Conservation (phyloP, 2,329 filamentous ascomycete species). For the Microcyclospora tardicrescens region DNA sequence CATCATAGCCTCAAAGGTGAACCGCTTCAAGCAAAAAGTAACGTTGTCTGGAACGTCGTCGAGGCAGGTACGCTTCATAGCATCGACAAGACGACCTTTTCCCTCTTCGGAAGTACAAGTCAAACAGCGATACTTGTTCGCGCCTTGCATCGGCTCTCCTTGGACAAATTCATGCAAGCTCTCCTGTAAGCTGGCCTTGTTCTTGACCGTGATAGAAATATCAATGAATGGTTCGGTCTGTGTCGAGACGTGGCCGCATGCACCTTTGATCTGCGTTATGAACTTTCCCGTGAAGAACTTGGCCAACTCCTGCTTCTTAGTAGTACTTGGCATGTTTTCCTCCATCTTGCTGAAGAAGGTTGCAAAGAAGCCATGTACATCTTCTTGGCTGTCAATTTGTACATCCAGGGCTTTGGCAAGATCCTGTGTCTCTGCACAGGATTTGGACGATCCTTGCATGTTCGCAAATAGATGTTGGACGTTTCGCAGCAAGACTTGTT, state of each 20-base stretch:
- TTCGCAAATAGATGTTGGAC: conserved; percentile 71
- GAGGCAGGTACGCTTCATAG: conserved; percentile 74
- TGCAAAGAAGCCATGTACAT: conserved; percentile 96
- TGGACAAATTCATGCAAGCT: conserved; percentile 92
- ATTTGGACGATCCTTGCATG: conserved; percentile 71
- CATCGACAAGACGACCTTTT: conserved; percentile 55
- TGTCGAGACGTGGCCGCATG: conserved; percentile 89
- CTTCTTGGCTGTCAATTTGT: conserved; percentile 86
- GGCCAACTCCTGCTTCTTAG: conserved; percentile 60
- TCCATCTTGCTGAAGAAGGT: conserved; percentile 87
- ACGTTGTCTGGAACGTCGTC: conserved; percentile 88
- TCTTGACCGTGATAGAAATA: conserved; percentile 92
- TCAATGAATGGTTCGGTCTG: conserved; percentile 82
- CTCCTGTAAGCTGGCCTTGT: conserved; percentile 69
- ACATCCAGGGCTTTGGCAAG: conserved; percentile 69
- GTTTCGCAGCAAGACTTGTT: conserved; percentile 57
- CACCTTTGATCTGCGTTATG: conserved; percentile 88
- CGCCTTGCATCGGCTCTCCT: conserved; percentile 90
- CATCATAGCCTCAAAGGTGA: conserved; percentile 60
- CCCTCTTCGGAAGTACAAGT: conserved; percentile 55
- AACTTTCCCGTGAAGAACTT: conserved; percentile 84
- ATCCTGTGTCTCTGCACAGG: conserved; percentile 57
- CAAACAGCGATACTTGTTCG: conserved; percentile 96
- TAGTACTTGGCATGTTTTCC: conserved; percentile 53
- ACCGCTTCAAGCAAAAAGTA: conserved; percentile 87